phyloP scores from a whole-genome alignment of 352 stramenopile genomes.

The Pythium volutum region DNA sequence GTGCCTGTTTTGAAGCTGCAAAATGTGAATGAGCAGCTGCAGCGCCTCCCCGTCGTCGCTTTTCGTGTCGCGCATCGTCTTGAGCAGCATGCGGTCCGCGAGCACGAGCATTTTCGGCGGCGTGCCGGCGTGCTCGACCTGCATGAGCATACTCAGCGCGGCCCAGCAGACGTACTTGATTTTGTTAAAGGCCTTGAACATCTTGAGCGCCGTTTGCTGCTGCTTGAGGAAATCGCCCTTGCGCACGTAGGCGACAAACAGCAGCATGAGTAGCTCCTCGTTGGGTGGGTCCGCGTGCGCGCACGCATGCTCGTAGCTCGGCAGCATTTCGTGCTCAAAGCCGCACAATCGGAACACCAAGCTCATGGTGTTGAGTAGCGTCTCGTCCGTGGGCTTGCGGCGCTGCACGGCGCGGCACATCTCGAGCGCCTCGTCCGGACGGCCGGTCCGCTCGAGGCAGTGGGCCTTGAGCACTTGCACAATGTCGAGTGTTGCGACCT shows the following conservation, averaged over 20 bases:
- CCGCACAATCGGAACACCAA: constrained; percentile 77
- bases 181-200: constrained; percentile 76
- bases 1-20: constrained; percentile 71
- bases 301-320: constrained; percentile 70
- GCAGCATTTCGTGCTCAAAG: constrained; percentile 76
- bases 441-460: constrained; percentile 76
- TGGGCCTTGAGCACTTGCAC: constrained; percentile 84
- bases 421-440: constrained; percentile 61
- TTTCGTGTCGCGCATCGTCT: constrained; percentile 57
- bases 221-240: constrained; percentile 78
- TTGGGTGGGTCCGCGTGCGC: constrained; percentile 38
- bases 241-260: constrained; percentile 70
- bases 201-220: constrained; percentile 85
- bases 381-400: constrained; percentile 72
- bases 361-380: constrained; percentile 81
- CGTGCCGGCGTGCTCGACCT: constrained; percentile 64
- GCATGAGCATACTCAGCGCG: constrained; percentile 78
- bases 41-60: constrained; percentile 66
- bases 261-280: constrained; percentile 67
- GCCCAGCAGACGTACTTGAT: constrained; percentile 84
- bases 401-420: constrained; percentile 67
- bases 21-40: constrained; percentile 65
- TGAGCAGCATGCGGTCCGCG: constrained; percentile 79
- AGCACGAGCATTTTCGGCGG: constrained; percentile 72
- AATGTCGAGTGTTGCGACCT: constrained; percentile 70